Evolutionary conservation across 1,284 basidiomycete species (phyloP).

Genomic region (Blastosporella zonata): DNA sequence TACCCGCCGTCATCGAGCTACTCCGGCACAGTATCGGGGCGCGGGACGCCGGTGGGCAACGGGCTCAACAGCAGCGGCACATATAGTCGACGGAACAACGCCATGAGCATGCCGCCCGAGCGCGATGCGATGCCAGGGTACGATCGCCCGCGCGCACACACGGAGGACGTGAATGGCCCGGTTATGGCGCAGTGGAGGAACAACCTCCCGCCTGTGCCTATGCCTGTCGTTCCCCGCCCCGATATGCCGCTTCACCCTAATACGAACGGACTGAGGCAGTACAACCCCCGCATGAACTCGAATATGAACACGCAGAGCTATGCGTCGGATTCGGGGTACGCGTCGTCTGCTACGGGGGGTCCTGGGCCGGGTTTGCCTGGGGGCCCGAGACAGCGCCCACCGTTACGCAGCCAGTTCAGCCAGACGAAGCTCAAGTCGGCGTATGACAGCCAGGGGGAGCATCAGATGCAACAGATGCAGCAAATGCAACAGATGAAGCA

Average conservation of each 20-base stretch:
- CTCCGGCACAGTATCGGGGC: conserved; percentile 47
- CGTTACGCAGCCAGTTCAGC: conserved; percentile 69
- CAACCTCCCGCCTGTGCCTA: conserved; percentile 30
- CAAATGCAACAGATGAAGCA: conserved; percentile 8
- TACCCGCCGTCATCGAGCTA: conserved; percentile 48
- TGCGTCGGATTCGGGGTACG: conserved; percentile 53
- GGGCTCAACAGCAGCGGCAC: conserved; percentile 34
- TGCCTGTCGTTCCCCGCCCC: conserved; percentile 15
- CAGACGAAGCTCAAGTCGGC: conserved; percentile 55
- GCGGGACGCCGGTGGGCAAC: conserved; percentile 57
- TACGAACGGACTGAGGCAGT: conserved; percentile 34
- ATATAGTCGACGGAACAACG: conserved; percentile 48
- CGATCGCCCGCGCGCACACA: conserved; percentile 64
- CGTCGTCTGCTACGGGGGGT: conserved; percentile 24
- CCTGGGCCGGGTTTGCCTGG: conserved; percentile 18
- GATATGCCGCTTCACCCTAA: conserved; percentile 23
- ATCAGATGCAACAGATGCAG: neutral
- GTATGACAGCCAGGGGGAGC: conserved; percentile 37
- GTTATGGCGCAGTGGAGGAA: conserved; percentile 66
- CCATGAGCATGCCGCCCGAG: conserved; percentile 58
- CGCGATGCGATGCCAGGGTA: conserved; percentile 45
- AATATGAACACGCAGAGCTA: conserved; percentile 40
- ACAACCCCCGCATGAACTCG: conserved; percentile 48
- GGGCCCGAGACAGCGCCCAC: conserved; percentile 42
- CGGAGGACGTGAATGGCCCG: conserved; percentile 68